Conservation (phyloP, 2,329 filamentous ascomycete species). For the Stagonosporopsis chrysanthemi region DNA sequence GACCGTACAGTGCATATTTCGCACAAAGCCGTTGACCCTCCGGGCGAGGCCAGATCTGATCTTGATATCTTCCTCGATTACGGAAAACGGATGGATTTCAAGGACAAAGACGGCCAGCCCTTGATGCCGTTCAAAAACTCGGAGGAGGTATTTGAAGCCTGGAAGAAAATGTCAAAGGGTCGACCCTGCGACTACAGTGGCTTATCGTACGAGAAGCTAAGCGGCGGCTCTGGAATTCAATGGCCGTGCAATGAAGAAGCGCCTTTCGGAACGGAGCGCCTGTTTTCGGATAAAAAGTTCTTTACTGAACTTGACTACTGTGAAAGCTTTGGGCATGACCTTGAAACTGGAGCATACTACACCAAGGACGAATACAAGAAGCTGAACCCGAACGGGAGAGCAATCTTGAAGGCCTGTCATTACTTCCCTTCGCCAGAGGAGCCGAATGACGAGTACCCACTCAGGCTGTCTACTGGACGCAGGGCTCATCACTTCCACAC, state of each 20-base stretch:
- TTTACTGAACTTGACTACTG: slow-evolving; percentile 17
- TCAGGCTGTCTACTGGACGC: slow-evolving; percentile 13
- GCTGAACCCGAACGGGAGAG: slow-evolving; percentile 13
- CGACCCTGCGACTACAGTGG: slow-evolving; percentile 17
- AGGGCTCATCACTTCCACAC: slow-evolving; percentile 11
- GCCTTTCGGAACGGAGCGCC: slow-evolving; percentile 16
- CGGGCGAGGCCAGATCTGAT: slow-evolving; percentile 13
- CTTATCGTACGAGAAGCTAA: slow-evolving; percentile 18
- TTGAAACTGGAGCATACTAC: slow-evolving; percentile 17
- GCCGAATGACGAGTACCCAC: slow-evolving; percentile 14
- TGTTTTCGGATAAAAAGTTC: slow-evolving; percentile 17
- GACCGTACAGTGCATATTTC: slow-evolving; percentile 17
- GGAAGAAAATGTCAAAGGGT: slow-evolving; percentile 18
- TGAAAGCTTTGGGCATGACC: slow-evolving; percentile 20
- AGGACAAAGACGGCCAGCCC: slow-evolving; percentile 15
- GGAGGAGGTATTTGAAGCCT: slow-evolving; percentile 18
- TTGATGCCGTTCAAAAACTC: slow-evolving; percentile 12
- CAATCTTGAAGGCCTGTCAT: slow-evolving; percentile 13
- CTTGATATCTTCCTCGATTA: slow-evolving; percentile 18
- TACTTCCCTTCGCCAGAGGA: slow-evolving; percentile 14
- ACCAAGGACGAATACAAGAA: slow-evolving; percentile 15
- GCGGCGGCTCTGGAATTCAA: slow-evolving; percentile 17
- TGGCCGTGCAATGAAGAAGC: slow-evolving; percentile 19
- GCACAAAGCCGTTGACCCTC: slow-evolving; percentile 13
- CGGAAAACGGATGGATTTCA: slow-evolving; percentile 19